Base-by-base conservation (phyloP, 139 green algal genomes). In the Micractinium sp. region DNA sequence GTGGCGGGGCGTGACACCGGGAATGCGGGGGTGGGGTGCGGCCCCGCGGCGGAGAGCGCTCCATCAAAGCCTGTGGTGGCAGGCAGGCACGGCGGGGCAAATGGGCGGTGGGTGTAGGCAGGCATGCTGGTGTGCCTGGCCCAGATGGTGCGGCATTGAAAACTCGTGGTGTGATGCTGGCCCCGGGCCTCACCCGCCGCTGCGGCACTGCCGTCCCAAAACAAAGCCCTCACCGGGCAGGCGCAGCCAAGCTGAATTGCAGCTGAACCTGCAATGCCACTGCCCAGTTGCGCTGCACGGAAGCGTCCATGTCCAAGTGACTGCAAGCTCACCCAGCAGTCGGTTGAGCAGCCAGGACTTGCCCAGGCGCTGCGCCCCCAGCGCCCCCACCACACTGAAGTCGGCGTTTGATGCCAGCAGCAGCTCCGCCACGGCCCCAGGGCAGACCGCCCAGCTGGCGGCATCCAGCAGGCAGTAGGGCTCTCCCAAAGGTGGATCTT, bases 261-360 rank as follows among this genome's bases (percentile, higher is more conserved):
- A n/a, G n/a, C n/a, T n/a, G n/a, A n/a, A n/a, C 67, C 67, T 76
- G 67, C 67, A 4, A 35, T 4, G 25, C 67, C 29, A n/a, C 29
- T 36, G 29, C 20, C 16, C 22, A 47, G 2, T 38, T 3, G 36
- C 3, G 74, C 15, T 41, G 22, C 29, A 25, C 29, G 3, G 16
- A 9, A 5, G 9, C 47, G 9, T 56, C 7, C 47, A 56, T 56
- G 47, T 56, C n/a, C 47, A 56, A 56, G 47, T 9, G 47, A 56
- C 9, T n/a, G n/a, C 47, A 56, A 56, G 22, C 41, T 63, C 73
- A 88, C 86, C 86, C 1, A 85, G 36, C 15, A 89, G 77, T 16
- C 22, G 3, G 23, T 89, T 89, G 35, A 89, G 60, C 13, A 89
- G 56, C 25, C 73, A 18, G 13, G 60, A 80, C 60, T 89, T 89